Percentiles rank a stretch among this genome's conserved stretches.
Evolutionary conservation across 192 early-diverging fungal species (phyloP).

Genomic region (Coemansia umbellata): DNA sequence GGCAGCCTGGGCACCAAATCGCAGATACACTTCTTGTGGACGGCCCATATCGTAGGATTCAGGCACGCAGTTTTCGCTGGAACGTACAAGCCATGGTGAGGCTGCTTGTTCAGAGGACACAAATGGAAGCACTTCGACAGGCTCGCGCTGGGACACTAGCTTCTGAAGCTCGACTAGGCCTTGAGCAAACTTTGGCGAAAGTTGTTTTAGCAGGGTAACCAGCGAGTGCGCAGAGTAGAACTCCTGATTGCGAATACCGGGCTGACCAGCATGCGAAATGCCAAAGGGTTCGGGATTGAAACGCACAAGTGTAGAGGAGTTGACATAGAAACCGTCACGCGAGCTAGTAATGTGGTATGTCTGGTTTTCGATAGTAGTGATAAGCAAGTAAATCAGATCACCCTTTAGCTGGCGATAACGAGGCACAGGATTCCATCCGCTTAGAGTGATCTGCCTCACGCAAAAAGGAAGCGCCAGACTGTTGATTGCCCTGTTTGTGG

Average conservation of each 20-base stretch:
- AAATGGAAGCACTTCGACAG: slow-evolving; percentile 78
- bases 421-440: slow-evolving; percentile 93
- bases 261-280: slow-evolving; percentile 15
- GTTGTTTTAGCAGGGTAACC: slow-evolving; percentile 58
- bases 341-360: slow-evolving; percentile 81
- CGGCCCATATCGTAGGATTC: slow-evolving; percentile 29
- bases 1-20: slow-evolving; percentile 20
- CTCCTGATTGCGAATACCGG: slow-evolving; percentile 41
- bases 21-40: slow-evolving; percentile 26
- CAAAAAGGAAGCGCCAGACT: slow-evolving; percentile 57
- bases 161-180: slow-evolving; percentile 65
- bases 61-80: slow-evolving; percentile 21
- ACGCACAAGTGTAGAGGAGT: slow-evolving; percentile 65
- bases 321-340: slow-evolving; percentile 85
- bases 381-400: slow-evolving; percentile 88
- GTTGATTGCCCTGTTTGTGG: slow-evolving; percentile 53
- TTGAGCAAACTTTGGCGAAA: slow-evolving; percentile 68
- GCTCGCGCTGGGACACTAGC: slow-evolving; percentile 54
- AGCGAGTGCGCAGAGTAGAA: slow-evolving; percentile 58
- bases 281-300: slow-evolving; percentile 58
- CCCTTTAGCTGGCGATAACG: slow-evolving; percentile 66
- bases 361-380: slow-evolving; percentile 81
- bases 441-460: slow-evolving; percentile 69
- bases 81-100: slow-evolving; percentile 81
- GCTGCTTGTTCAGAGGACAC: slow-evolving; percentile 58